Evolutionary conservation across 2,329 filamentous ascomycete species (phyloP), one percentile per base, ranked within the genome.

Genomic region (Xylaria polymorpha): DNA sequence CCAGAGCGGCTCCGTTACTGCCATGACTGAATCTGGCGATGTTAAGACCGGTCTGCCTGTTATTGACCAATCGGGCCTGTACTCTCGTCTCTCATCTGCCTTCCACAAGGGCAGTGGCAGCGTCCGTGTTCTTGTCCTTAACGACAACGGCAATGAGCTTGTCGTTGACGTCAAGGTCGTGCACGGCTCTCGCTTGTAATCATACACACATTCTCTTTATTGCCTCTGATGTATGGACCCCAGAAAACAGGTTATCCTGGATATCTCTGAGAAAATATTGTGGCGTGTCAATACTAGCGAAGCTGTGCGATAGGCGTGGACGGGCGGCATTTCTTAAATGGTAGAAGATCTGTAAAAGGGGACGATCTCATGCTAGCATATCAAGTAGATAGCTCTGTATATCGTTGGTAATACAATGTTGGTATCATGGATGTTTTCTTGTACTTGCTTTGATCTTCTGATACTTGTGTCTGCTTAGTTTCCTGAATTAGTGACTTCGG

Each of bases 121-220:
- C 81, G 92, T 99, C 80, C 93, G 96, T 77, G 94, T 97, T 79
- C 91, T 98, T 72, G 96, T 99, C 83, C 94, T 99, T 85, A 94
- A 90, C 83, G 96, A 99, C 83, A 88, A 91, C 78, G 94, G 94
- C 77, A 90, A 92, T 79, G 96, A 99, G 90, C 90, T 99, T 80
- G 94, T 92, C 77, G 96, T 99, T 77, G 96, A 99, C 89, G 96
- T 97, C 90, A 98, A 98, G 92, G 92, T 97, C 80, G 92, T 98
- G 81, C 96, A 99, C 86, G 89, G 88, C 80, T 90, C 88, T 74
- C 87, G 87, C 78, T 83, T 91, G 82, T 91, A 90, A 85, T 76
- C 46, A 53, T 68, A 61, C 66, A 55, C 63, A 51, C 53, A 56
- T 61, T 66, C 35, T 51, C 43, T 62, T 48, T 56, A 20, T 57